These are phyloP conservation scores for Microascus cirrosus DNA, from an alignment of 2,329 filamentous ascomycete genomes.

Conservation along the genomic window DNA sequence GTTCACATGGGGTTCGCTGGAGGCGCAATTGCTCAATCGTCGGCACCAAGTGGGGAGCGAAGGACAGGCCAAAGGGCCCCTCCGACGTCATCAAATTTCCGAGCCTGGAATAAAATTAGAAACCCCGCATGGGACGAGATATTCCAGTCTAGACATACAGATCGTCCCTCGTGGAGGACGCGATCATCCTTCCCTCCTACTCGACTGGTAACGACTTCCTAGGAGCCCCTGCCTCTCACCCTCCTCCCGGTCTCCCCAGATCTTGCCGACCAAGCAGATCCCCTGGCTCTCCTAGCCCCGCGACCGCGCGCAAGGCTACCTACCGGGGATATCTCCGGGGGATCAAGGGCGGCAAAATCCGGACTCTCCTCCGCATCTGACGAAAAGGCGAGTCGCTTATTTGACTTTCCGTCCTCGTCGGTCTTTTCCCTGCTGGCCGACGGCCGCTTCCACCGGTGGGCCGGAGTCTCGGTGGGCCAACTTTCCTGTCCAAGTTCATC, in stretches of 20 bases:
- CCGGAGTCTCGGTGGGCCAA: background rate
- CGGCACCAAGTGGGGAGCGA: too few species aligned
- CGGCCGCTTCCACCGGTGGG: conserved; percentile 9
- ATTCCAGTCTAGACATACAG: background rate
- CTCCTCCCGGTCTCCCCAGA: background rate
- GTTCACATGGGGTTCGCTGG: too few species aligned
- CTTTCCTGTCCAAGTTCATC: background rate
- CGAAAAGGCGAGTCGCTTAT: conserved; percentile 14
- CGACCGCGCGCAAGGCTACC: background rate
- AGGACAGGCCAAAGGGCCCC: too few species aligned
- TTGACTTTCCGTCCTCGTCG: conserved; percentile 8
- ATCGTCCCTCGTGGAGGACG: background rate
- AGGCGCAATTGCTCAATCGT: too few species aligned
- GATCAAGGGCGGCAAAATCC: background rate
- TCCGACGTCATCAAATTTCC: too few species aligned
- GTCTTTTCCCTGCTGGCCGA: conserved; percentile 8
- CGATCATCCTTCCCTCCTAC: background rate
- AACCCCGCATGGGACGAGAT: background rate
- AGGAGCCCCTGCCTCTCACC: background rate
- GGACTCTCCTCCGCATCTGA: conserved; percentile 6
- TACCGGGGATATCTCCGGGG: background rate
- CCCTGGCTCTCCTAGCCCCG: background rate
- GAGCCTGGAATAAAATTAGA: background rate
- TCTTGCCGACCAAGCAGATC: background rate
- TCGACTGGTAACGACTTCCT: background rate